Evolutionary conservation across 805 yeast species (phyloP), one percentile per base, ranked within the genome.

Genomic region (Ogataea angusta): DNA sequence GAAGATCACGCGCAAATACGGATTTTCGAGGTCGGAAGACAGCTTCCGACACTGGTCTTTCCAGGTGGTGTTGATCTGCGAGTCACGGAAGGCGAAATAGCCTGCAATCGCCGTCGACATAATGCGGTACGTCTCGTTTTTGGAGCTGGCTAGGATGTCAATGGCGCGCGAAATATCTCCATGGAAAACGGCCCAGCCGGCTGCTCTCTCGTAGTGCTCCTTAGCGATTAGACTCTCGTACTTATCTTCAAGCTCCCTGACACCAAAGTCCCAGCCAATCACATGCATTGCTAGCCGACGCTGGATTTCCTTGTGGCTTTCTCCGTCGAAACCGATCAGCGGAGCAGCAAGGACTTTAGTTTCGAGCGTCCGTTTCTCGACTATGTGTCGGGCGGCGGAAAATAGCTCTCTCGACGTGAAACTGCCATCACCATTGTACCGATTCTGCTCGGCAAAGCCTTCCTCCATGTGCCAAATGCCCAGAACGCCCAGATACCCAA

Each of bases 81-180:
- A 68, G 40, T 75, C 71, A 41, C 75, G 75, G 57, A 81, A 81
- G 1, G 87, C 83, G 45, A 82, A 69, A 56, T 89, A 86, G 2
- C 96, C 98, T 0, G 96, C 91, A 32, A 89, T 85, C 0, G 98
- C 97, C 0, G 98, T 84, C 0, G 96, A 88, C 74, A 91, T 89
- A 33, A 91, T 71, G 36, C 84, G 66, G 33, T 86, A 69, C 39
- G 81, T 67, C 57, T 84, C 89, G 43, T 76, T 80, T 35, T 80
- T 80, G 2, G 95, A 78, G n/a, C 76, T 69, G 0, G 85, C 78
- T 39, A 91, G 66, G n/a, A 88, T 82, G 30, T 78, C 79, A 4
- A 90, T 85, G 0, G 97, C 95, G 36, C 80, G 73, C 2, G 76
- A 73, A 2, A 91, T 85, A 59, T 89, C 86, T 6, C 95, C 96